Conservation (phyloP, 495 filamentous ascomycete genomes). For the Penicillium lividum region DNA sequence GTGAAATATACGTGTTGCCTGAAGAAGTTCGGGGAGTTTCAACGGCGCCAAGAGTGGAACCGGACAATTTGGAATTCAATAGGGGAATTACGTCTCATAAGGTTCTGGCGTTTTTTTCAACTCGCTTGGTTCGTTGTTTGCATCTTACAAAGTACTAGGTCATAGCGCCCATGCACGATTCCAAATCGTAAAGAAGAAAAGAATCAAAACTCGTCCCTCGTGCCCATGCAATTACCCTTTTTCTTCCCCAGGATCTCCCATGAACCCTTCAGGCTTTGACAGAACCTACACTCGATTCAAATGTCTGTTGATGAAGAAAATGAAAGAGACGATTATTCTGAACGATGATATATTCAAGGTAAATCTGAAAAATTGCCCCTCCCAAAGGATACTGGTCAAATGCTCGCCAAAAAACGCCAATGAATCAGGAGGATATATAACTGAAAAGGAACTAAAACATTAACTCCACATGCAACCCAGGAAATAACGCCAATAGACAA, state of each 20-base stretch:
- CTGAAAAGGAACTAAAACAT: not conserved
- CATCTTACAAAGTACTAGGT: constrained; percentile 7
- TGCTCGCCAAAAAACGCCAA: not conserved
- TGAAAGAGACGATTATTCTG: not conserved
- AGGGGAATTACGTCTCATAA: constrained; percentile 8
- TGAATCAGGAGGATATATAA: not conserved
- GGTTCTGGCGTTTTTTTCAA: not conserved
- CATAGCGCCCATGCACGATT: constrained; percentile 13
- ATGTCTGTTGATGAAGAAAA: not conserved
- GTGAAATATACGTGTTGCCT: not conserved
- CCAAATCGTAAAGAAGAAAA: not conserved
- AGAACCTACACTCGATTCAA: no score
- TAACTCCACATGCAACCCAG: not conserved
- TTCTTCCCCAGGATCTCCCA: not conserved
- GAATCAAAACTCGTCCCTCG: not conserved
- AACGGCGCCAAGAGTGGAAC: constrained; percentile 11
- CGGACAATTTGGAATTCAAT: constrained; percentile 23
- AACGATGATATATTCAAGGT: not conserved
- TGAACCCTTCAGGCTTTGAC: not conserved
- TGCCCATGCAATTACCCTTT: constrained; percentile 8
- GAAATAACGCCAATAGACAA: not conserved
- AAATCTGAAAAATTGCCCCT: not conserved
- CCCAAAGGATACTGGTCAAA: constrained; percentile 2
- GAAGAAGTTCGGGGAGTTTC: no score
- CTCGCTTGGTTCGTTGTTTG: constrained; percentile 10